Evolutionary conservation across 2,329 filamentous ascomycete genomes (phyloP), one percentile per base, ranked within the genome.

Genomic region (Pseudopyrenochaeta lycopersici): DNA sequence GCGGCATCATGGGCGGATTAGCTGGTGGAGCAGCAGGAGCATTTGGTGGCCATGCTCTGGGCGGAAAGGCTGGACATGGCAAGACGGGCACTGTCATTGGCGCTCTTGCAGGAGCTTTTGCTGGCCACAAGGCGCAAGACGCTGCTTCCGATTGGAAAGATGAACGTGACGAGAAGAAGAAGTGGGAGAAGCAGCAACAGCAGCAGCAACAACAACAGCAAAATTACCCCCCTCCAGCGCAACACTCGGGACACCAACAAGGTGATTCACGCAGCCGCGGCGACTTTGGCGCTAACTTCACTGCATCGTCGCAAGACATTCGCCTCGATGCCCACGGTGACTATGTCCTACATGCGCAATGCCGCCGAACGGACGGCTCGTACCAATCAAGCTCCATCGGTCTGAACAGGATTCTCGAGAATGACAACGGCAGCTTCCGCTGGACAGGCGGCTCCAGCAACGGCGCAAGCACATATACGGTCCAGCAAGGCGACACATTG

Each of bases 131-230:
- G 42, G 41, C 54, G 5, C 66, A 69, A 35, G 65, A 70, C 17
- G 60, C 54, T 0, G 58, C 52, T 1, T 54, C 49, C n/a, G 63
- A 68, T 7, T 67, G 65, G 46, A 69, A 67, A 44, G 60, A 69
- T 15, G 59, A 66, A 31, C 66, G 47, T n/a, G 63, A 70, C 14
- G 67, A 69, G 4, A 67, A 68, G 54, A 70, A 69, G 56, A 53
- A 68, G 20, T 42, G 48, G 32, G 64, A 70, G 50, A 62, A 67
- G 46, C 39, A 64, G 40, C 56, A 64, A 33, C 49, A 61, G 40
- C 23, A 60, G 14, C 53, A 63, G 32, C 49, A 67, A 23, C 53
- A 65, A 33, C 40, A 68, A 23, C 39, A 60, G 21, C 46, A 64
- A 7, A 40, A 58, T 11, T 31, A 47, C 0, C 40, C 20, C 4